phyloP scores from a whole-genome alignment of 139 green algal genomes.

The Tetradesmus obliquus region DNA sequence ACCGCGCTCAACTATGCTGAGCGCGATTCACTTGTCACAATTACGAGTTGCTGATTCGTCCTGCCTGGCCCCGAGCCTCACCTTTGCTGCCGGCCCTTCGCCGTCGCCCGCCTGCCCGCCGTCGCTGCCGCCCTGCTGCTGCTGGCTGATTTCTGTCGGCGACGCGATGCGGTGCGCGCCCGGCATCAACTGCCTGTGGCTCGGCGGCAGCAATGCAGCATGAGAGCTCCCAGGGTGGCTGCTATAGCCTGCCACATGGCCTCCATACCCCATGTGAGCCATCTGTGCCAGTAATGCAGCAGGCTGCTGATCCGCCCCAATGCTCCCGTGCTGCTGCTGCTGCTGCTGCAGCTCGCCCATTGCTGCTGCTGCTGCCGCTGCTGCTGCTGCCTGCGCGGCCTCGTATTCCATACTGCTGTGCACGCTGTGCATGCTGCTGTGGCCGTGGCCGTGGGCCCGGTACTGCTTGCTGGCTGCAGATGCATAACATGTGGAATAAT shows the following conservation, averaged over 20 bases:
- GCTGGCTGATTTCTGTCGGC: not conserved
- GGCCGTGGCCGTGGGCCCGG: not conserved
- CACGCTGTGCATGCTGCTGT: not conserved
- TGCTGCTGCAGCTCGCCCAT: not conserved
- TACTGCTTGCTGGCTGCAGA: not conserved
- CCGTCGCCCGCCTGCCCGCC: not conserved
- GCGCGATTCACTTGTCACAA: not conserved
- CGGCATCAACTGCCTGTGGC: constrained; percentile 15
- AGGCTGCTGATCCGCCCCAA: not conserved
- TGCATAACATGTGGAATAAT: no score
- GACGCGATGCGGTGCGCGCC: constrained; percentile 22
- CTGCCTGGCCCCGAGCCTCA: not conserved
- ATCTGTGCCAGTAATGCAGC: constrained; percentile 19
- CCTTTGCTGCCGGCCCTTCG: constrained; percentile 9
- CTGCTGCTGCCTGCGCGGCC: not conserved
- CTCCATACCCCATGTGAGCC: constrained; percentile 26
- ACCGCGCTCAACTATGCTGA: not conserved
- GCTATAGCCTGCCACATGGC: constrained; percentile 6
- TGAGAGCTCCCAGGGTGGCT: not conserved
- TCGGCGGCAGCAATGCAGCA: not conserved
- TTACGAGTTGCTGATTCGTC: not conserved
- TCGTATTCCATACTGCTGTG: not conserved
- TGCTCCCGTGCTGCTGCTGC: not conserved
- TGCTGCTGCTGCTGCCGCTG: not conserved
- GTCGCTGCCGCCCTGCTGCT: not conserved